Percentiles rank a stretch among this genome's conserved stretches.
Evolutionary conservation across 2,329 filamentous ascomycete genomes (phyloP).

Genomic region (Exophiala lecanii-corni): DNA sequence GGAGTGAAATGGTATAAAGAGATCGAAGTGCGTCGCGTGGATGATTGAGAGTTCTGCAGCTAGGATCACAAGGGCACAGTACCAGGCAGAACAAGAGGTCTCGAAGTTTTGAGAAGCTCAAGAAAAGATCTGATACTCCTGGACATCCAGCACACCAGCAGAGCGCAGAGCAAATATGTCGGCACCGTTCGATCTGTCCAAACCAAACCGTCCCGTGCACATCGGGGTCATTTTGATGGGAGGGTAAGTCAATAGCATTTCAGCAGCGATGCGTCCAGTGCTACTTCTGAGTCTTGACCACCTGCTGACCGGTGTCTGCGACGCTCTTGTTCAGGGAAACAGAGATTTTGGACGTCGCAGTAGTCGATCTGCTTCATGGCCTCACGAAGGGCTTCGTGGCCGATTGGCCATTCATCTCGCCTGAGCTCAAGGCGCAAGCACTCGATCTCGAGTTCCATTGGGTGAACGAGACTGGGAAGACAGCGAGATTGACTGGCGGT

Average conservation of each 20-base stretch:
- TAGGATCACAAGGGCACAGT: too few species aligned
- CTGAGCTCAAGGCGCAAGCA: constrained; percentile 8
- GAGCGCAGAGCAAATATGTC: too few species aligned
- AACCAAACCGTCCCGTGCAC: constrained; percentile 13
- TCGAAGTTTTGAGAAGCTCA: too few species aligned
- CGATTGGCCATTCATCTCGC: constrained; percentile 12
- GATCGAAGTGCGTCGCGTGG: too few species aligned
- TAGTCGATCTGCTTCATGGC: constrained; percentile 29
- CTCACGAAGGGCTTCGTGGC: constrained; percentile 24
- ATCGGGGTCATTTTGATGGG: constrained; percentile 13
- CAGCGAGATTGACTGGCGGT: constrained; percentile 14
- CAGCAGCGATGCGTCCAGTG: neutral
- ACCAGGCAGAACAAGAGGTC: too few species aligned
- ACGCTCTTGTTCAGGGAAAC: constrained; percentile 5
- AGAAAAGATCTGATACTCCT: too few species aligned
- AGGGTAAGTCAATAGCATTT: constrained; percentile 1
- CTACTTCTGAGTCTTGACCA: constrained; percentile 1
- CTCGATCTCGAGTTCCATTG: constrained; percentile 32
- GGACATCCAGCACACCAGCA: too few species aligned
- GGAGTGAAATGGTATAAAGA: too few species aligned
- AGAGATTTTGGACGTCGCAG: constrained; percentile 31
- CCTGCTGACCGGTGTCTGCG: neutral
- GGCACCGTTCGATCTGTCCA: constrained; percentile 11
- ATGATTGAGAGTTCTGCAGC: too few species aligned
- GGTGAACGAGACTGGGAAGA: constrained; percentile 28